Base-by-base conservation (phyloP, 2,329 filamentous ascomycete species). In the Elsinoe ampelina region DNA sequence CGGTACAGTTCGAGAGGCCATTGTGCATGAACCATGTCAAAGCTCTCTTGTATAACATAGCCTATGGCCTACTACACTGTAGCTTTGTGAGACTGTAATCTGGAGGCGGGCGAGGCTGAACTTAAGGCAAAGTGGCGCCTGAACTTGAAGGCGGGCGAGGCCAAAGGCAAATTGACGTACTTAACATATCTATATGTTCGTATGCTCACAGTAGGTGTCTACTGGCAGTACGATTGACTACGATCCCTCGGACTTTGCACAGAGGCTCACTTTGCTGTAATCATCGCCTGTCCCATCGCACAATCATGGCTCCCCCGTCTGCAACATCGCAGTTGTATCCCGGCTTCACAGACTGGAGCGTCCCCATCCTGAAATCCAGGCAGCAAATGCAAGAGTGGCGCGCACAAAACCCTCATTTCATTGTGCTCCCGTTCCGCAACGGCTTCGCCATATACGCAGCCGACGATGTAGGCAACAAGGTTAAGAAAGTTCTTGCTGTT, bases 301-400 rank as follows among this genome's bases (percentile, higher is more conserved):
- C 2, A 17, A 45, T 45, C 41, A 45, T 45, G 41, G 41, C 41
- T 45, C 19, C 41, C 41, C 8, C 4, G 41, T 45, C 15, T 45
- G 41, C 41, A 22, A 45, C 17, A 45, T 2, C 2, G 41, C 41
- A 45, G 12, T 45, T 22, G 41, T 45, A 45, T 26, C 41, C 41
- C 41, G 41, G 41, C 41, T 45, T 45, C 41, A 45, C 41, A 13
- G 41, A 45, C 41, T 45, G 41, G 41, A 45, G 17, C 41, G 41
- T 45, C 12, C 41, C 41, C 20, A 2, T 45, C 41, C 15, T 45
- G 41, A 17, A 45, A 45, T 15, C 3, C 15, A 45, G 20, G 15
- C 41, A 26, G 41, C 41, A 45, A 45, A 45, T 45, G 41, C 41
- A 45, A 45, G 41, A 45, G 19, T 45, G 41, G 41, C 15, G 41